Evolutionary conservation across 306 rosid species (phyloP), one percentile per base, ranked within the genome.

Genomic region (Albizia julibrissin): DNA sequence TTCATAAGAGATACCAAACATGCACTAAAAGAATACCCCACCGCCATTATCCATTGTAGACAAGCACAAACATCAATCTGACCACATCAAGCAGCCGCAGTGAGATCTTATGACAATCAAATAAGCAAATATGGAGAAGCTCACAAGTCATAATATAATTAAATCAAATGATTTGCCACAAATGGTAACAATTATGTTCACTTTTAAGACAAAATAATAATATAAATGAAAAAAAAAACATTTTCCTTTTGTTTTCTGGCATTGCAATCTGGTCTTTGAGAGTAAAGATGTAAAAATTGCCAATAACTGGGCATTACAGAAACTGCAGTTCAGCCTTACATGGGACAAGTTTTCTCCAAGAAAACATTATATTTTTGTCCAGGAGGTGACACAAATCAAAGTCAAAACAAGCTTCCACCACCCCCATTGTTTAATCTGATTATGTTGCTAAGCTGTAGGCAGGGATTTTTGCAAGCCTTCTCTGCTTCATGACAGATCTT

Each of bases 381-480:
- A 34, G 26, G 10, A 40, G 10, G 26, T 66, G 10, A 66, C 18
- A 22, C 44, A 66, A 65, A 33, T 33, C 46, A 34, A 68, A 3
- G 50, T 39, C 31, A 69, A 37, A 69, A 21, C 5, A 68, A 24
- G 47, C 16, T 21, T 68, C 24, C 46, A 33, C 44, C 49, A 8
- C 44, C 24, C 24, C 24, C 29, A 66, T 0, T 19, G 21, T 40
- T 91, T 86, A 91, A 76, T 82, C 37, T 66, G 85, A 72, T 52
- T 69, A 86, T 65, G 87, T 85, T 80, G 94, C 83, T 78, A 91
- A 74, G 87, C 95, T 91, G 85, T 90, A 91, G 19, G 88, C 93
- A 40, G 97, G 97, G 89, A 87, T 75, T 84, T 93, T 93, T 34
- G 88, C 82, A 69, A 93, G 85, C 12, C 46, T 89, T 76, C 85